Base-by-base conservation (phyloP, 202 grass and related monocot genomes). In the Schoenoplectus triqueter region DNA sequence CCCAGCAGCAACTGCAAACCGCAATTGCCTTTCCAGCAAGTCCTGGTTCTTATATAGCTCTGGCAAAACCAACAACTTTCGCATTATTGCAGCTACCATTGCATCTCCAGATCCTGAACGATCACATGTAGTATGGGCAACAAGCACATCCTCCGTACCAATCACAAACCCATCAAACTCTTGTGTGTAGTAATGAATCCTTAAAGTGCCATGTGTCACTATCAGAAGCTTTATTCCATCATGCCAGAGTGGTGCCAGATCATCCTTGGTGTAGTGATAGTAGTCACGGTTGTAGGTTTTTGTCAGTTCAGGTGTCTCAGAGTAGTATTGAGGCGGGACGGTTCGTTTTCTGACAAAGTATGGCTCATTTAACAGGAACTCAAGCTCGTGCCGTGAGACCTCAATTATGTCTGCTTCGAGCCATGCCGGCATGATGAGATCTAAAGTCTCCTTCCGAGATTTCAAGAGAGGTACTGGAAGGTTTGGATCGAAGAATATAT, bases 161-260 rank as follows among this genome's bases (percentile, higher is more conserved):
- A 98, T 85, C 73, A 98, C 95, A 59, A 74, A 94, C 9, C 95
- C 95, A 86, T 98, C 88, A 87, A 98, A 98, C 73, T 89, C 92
- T 61, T 91, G 91, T 14, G 92, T 98, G 81, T 95, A 98, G 81
- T 98, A 98, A 88, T 98, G 92, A 48, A 98, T 95, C 18, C 95
- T 86, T 86, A 95, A 91, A 71, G 92, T 98, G 20, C 91, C 95
- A 57, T 98, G 92, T 9, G 92, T 93, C 78, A 98, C 91, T 68
- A 98, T 88, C 85, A 98, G 85, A 57, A 98, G 72, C 82, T 98
- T 95, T 90, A 98, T 93, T 48, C 92, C 88, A 80, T 93, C 92
- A 80, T 98, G 95, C 92, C 95, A 98, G 81, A 98, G 88, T 11
- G 92, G 87, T 64, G 92, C 95, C 10, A 98, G 92, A 60, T 98